phyloP scores from a whole-genome alignment of 768 basidiomycete species.

The Podaxis sp. region DNA sequence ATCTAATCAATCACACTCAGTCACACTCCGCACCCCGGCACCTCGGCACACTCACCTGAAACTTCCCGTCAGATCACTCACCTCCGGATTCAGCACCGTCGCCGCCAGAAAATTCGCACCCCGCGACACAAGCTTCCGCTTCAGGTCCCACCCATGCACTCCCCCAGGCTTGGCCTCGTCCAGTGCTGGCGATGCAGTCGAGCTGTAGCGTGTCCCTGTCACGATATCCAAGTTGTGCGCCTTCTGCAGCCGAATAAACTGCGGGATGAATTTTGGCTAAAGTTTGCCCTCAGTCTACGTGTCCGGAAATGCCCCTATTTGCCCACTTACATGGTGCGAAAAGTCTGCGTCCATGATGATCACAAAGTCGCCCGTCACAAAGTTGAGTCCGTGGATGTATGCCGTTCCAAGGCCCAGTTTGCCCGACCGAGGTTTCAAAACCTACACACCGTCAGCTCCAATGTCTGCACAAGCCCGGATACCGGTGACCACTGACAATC shows the following conservation, averaged over 20 bases:
- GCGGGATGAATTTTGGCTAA: conserved; percentile 93
- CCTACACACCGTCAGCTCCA: conserved; percentile 35
- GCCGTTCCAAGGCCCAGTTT: conserved; percentile 93
- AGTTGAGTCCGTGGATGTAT: conserved; percentile 89
- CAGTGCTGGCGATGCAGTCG: conserved; percentile 55
- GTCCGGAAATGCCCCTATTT: neutral
- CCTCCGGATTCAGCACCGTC: conserved; percentile 80
- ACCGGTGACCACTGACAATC: conserved; percentile 46
- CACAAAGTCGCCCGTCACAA: conserved; percentile 88
- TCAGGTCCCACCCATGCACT: conserved; percentile 91
- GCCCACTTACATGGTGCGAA: conserved; percentile 78
- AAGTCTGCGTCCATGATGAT: conserved; percentile 99
- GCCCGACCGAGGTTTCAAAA: conserved; percentile 84
- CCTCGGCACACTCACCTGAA: conserved; percentile 60
- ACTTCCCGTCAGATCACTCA: conserved; percentile 88
- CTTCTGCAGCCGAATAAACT: conserved; percentile 85
- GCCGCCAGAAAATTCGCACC: conserved; percentile 92
- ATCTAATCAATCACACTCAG: conserved; percentile 34
- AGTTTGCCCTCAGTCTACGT: neutral
- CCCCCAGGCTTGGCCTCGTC: conserved; percentile 72
- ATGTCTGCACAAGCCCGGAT: neutral
- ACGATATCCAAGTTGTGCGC: conserved; percentile 91
- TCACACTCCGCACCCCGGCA: conserved; percentile 3
- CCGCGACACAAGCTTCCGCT: conserved; percentile 82
- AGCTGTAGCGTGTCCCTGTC: conserved; percentile 86